Percentiles rank a stretch among this genome's conserved stretches.
phyloP scores from a whole-genome alignment of 176 grass and related monocot genomes.

The Rhynchospora tenuis region DNA sequence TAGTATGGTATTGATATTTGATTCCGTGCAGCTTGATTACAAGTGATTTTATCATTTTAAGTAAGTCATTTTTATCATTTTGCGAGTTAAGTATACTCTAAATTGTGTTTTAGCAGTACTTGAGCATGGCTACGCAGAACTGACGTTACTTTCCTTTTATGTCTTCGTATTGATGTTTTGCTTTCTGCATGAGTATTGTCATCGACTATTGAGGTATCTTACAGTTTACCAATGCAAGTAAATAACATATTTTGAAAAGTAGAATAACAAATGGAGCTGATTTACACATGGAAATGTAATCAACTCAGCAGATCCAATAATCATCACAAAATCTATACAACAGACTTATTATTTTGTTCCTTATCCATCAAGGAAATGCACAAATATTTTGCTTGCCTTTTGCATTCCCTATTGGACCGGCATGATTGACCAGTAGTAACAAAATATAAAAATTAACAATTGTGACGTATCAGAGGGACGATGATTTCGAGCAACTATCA shows the following conservation, averaged over 20 bases:
- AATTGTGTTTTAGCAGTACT: no score
- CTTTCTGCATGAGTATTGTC: no score
- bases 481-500: conserved; percentile 46
- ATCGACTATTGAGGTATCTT: neutral
- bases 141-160: no score
- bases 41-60: no score
- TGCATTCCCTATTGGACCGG: neutral
- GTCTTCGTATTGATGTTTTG: no score
- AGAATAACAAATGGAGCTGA: neutral
- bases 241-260: neutral
- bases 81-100: no score
- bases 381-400: neutral
- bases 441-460: neutral
- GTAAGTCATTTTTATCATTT: no score
- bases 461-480: conserved; percentile 9
- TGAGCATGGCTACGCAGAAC: no score
- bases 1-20: no score
- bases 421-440: neutral
- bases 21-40: no score
- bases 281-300: neutral
- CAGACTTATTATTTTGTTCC: neutral
- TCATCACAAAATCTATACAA: neutral
- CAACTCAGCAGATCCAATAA: neutral
- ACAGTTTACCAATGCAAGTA: neutral
- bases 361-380: neutral